Conservation (phyloP, 805 yeast genomes). For the Ogataea ramenticola region DNA sequence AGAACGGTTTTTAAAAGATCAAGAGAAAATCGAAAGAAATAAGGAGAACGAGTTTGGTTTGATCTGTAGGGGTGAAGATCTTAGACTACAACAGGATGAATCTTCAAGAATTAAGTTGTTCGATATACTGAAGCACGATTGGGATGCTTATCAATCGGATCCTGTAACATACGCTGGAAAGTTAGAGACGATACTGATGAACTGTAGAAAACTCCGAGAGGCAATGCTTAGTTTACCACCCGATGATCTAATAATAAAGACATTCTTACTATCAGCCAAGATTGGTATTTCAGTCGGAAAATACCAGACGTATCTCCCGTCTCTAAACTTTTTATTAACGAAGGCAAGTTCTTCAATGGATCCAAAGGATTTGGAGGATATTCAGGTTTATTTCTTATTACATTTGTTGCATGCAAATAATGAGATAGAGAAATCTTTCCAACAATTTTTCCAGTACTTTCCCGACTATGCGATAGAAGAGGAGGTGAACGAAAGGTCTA, state of each 20-base stretch:
- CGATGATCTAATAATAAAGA: slow-evolving; percentile 33
- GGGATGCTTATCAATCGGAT: slow-evolving; percentile 1
- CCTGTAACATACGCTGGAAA: too few relatives aligned
- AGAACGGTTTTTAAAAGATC: slow-evolving; percentile 25
- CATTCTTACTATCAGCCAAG: slow-evolving; percentile 40
- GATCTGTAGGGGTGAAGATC: slow-evolving; percentile 55
- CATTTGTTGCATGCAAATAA: slow-evolving; percentile 38
- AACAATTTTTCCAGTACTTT: slow-evolving; percentile 5
- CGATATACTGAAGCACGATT: slow-evolving; percentile 25
- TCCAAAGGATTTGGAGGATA: slow-evolving; percentile 29
- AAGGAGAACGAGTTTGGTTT: slow-evolving; percentile 37
- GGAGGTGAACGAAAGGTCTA: not conserved
- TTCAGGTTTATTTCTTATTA: slow-evolving; percentile 34
- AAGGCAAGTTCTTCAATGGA: slow-evolving; percentile 9
- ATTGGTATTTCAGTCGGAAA: slow-evolving; percentile 39
- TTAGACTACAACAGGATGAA: slow-evolving; percentile 37
- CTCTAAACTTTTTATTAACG: slow-evolving; percentile 36
- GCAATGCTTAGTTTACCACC: slow-evolving; percentile 36
- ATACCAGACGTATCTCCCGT: slow-evolving; percentile 48
- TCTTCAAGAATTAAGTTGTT: slow-evolving; percentile 35
- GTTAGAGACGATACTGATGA: slow-evolving; percentile 22
- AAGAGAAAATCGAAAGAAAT: slow-evolving; percentile 8
- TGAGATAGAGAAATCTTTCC: slow-evolving; percentile 26
- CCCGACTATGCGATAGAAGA: not conserved
- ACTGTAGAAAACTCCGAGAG: slow-evolving; percentile 47